phyloP scores from a whole-genome alignment of 2,329 filamentous ascomycete species.

The Dothistroma septosporum region DNA sequence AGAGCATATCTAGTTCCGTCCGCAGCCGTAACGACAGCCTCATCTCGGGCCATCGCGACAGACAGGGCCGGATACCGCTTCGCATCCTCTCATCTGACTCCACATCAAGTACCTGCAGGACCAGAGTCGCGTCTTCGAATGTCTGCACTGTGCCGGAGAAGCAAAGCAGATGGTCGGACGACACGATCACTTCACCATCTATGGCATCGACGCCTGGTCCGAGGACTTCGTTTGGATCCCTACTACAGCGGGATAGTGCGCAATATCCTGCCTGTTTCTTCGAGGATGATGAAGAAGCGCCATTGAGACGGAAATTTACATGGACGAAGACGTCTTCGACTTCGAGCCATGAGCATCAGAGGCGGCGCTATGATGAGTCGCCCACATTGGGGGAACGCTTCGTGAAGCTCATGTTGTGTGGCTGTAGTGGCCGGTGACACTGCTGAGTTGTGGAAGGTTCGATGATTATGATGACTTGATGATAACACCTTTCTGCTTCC shows the following conservation, averaged over 20 bases:
- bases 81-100: conserved; percentile 24
- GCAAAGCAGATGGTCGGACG: conserved; percentile 29
- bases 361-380: background rate
- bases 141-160: background rate
- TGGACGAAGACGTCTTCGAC: conserved; percentile 17
- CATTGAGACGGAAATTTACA: conserved; percentile 24
- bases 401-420: conserved; percentile 12
- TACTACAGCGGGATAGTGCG: conserved; percentile 20
- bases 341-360: background rate
- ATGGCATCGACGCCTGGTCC: conserved; percentile 17
- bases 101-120: background rate
- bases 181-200: conserved; percentile 26
- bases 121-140: background rate
- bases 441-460: background rate
- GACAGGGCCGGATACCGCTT: conserved; percentile 20
- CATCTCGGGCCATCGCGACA: conserved; percentile 13
- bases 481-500: background rate
- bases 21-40: conserved; percentile 29
- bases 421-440: conserved; percentile 15
- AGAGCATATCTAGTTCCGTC: conserved; percentile 24
- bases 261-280: conserved; percentile 33
- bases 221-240: conserved; percentile 25
- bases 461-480: background rate
- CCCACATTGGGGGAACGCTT: conserved; percentile 1
- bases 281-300: conserved; percentile 24